Evolutionary conservation across 345 rosid genomes (phyloP).

Genomic region (Murraya paniculata): DNA sequence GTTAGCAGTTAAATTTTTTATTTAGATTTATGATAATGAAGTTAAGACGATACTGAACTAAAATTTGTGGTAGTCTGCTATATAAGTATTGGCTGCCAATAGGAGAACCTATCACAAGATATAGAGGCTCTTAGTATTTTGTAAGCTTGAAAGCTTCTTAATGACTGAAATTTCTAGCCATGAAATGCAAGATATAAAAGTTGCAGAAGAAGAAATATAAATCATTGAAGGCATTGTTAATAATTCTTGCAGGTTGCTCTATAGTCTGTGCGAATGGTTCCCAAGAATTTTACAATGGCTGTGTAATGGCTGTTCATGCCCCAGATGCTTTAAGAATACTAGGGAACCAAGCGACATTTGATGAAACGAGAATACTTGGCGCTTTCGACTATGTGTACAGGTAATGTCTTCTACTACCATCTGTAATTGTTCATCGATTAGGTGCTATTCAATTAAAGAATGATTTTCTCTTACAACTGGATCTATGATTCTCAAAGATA

Average conservation of each 20-base stretch:
- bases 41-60: too few species aligned
- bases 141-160: neutral
- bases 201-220: neutral
- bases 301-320: slow-evolving; percentile 70
- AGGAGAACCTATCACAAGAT: too few species aligned
- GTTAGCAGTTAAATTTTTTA: slow-evolving; percentile 23
- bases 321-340: slow-evolving; percentile 73
- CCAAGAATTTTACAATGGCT: slow-evolving; percentile 45
- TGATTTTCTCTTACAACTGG: neutral
- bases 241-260: slow-evolving; percentile 39
- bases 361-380: slow-evolving; percentile 74
- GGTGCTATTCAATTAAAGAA: neutral
- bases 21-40: neutral
- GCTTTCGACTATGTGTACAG: slow-evolving; percentile 82
- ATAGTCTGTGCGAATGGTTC: slow-evolving; percentile 51
- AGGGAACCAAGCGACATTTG: slow-evolving; percentile 62
- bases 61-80: too few species aligned
- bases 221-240: neutral
- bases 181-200: neutral
- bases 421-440: neutral
- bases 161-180: neutral
- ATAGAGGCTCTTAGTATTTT: neutral
- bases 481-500: too few species aligned
- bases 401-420: slow-evolving; percentile 28
- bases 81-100: too few species aligned